A percentile compares a stretch with the other conserved stretches of the same genome.
phyloP scores from a whole-genome alignment of 2,329 filamentous ascomycete species.

The Didymella exigua region DNA sequence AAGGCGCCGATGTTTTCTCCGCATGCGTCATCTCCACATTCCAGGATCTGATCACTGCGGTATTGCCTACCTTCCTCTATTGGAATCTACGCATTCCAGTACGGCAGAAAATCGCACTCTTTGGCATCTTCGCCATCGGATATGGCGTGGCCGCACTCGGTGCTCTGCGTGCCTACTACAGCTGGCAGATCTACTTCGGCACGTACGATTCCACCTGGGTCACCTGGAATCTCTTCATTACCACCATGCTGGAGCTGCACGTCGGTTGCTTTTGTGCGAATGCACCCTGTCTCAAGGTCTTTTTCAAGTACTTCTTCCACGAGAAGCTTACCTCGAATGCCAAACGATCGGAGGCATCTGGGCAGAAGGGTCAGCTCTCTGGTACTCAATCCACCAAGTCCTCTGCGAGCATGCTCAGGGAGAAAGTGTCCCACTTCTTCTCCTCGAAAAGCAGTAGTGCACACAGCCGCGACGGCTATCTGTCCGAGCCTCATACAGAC shows the following conservation, averaged over 20 bases:
- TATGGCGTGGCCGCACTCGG: constrained; percentile 36
- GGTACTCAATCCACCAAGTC: constrained; percentile 14
- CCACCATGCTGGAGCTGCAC: constrained; percentile 35
- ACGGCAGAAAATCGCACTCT: constrained; percentile 38
- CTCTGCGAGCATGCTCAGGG: constrained; percentile 6
- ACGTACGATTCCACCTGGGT: constrained; percentile 42
- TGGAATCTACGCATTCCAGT: constrained; percentile 39
- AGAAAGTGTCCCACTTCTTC: constrained; percentile 19
- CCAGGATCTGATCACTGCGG: constrained; percentile 40
- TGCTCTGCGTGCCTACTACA: constrained; percentile 33
- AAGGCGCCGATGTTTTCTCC: constrained; percentile 38
- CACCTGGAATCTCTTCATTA: constrained; percentile 27
- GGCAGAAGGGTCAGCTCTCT: background rate
- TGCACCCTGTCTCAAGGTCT: constrained; percentile 40
- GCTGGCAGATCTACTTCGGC: constrained; percentile 35
- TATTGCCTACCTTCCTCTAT: constrained; percentile 41
- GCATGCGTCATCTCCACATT: constrained; percentile 36
- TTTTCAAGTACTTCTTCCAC: constrained; percentile 40
- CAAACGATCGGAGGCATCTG: constrained; percentile 3
- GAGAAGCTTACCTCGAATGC: constrained; percentile 25
- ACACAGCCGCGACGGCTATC: constrained; percentile 26
- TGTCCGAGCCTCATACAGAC: constrained; percentile 29
- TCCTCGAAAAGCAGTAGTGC: constrained; percentile 12
- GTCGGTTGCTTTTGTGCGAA: constrained; percentile 42
- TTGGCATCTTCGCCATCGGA: constrained; percentile 41